These are phyloP conservation scores for Cochlearia excelsa DNA, from an alignment of 345 rosid species.

Conservation along the genomic window DNA sequence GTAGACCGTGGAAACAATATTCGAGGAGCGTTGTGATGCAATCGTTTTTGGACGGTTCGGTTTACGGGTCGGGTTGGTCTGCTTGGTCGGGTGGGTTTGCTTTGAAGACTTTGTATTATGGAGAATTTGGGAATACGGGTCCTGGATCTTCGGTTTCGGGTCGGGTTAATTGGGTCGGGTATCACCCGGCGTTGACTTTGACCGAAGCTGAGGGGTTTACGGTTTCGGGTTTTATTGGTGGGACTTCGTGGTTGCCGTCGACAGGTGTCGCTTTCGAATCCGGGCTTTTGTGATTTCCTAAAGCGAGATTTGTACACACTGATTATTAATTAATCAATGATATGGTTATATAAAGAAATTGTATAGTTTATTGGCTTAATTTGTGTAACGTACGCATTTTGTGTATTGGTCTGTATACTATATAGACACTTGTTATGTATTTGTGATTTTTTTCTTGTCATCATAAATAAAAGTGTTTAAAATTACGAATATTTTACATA, in stretches of 20 bases:
- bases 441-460: no score
- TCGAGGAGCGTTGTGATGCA: slow-evolving; percentile 61
- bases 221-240: slow-evolving; percentile 29
- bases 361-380: no score
- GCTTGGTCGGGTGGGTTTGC: slow-evolving; percentile 40
- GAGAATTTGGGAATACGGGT: slow-evolving; percentile 46
- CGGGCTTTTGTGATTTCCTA: slow-evolving; percentile 13
- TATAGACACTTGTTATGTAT: no score
- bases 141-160: slow-evolving; percentile 46
- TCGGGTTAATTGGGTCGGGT: slow-evolving; percentile 52
- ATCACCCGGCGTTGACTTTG: slow-evolving; percentile 34
- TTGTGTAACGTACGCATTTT: no score
- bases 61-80: slow-evolving; percentile 57
- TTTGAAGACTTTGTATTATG: slow-evolving; percentile 43
- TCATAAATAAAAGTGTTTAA: no score
- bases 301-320: no score
- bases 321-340: no score
- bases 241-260: slow-evolving; percentile 36
- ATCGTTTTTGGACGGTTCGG: slow-evolving; percentile 44
- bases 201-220: slow-evolving; percentile 33
- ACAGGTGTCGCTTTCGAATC: slow-evolving; percentile 38
- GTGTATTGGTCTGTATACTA: no score
- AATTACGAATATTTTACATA: no score
- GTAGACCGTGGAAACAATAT: slow-evolving; percentile 64
- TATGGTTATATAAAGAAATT: no score